Conservation (phyloP, 2,329 filamentous ascomycete species). For the Talaromyces sp. region DNA sequence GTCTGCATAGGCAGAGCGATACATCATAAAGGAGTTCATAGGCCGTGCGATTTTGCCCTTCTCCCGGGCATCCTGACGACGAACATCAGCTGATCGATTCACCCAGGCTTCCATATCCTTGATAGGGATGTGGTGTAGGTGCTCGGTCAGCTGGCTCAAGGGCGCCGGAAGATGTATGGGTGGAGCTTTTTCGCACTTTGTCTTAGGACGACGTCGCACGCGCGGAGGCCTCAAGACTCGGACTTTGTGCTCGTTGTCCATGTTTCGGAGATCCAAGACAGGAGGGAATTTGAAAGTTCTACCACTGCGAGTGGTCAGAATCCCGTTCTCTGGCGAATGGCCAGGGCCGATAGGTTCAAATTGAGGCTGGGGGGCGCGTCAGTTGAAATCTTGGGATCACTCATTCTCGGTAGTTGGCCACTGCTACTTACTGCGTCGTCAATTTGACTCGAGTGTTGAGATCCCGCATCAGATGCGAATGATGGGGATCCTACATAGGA, state of each 20-base stretch:
- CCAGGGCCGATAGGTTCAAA: slow-evolving; percentile 3
- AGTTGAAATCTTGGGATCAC: not conserved
- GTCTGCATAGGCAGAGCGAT: slow-evolving; percentile 87
- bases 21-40: slow-evolving; percentile 98
- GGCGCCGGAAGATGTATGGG: slow-evolving; percentile 20
- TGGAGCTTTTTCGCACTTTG: slow-evolving; percentile 17
- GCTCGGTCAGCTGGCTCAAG: slow-evolving; percentile 23
- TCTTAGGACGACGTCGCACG: slow-evolving; percentile 20
- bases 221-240: slow-evolving; percentile 21
- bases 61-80: slow-evolving; percentile 66
- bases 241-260: slow-evolving; percentile 17
- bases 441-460: not conserved
- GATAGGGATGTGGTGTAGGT: slow-evolving; percentile 52
- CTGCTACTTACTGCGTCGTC: slow-evolving; percentile 12
- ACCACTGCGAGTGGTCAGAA: slow-evolving; percentile 18
- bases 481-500: not conserved
- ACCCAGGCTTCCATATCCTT: slow-evolving; percentile 80
- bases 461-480: slow-evolving; percentile 1
- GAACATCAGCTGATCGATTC: slow-evolving; percentile 63
- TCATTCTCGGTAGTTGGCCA: not conserved
- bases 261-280: slow-evolving; percentile 8
- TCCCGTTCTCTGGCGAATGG: slow-evolving; percentile 7
- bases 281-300: slow-evolving; percentile 13
- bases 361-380: not conserved
- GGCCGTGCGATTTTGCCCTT: slow-evolving; percentile 80